Base-by-base conservation (phyloP, 345 rosid species). In the Eutrema yunnanense region DNA sequence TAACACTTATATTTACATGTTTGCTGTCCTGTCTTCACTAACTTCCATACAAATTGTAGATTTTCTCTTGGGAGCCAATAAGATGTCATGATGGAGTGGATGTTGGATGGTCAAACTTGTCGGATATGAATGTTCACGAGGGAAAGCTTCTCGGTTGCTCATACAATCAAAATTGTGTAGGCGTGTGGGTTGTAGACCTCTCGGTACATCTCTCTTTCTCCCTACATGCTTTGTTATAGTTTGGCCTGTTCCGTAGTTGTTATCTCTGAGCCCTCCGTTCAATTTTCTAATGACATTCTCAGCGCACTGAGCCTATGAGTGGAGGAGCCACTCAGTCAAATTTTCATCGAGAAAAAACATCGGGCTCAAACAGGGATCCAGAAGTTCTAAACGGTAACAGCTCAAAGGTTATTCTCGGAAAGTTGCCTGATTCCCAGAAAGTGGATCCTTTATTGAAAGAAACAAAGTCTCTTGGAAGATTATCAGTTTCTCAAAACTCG, bases 71-170 rank as follows among this genome's bases (percentile, higher is more conserved):
- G 99, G 99, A 96, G 79, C 99, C 99, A 26, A 84, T 92, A 78
- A 78, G 86, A 77, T 88, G 98, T 73, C 97, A 92, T 69, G 96
- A 90, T 78, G 75, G 82, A 53, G 92, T 92, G 71, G 99, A 96
- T 83, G 97, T 96, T 79, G 98, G 99, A 75, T 96, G 99, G 99
- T 90, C 99, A 62, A 92, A 74, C 82, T 81, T 92, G 83, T 87
- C 92, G 0, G 99, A 96, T 84, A 89, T 96, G 77, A 90, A 86
- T 83, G 87, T 96, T 74, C 93, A 92, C 41, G 97, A 92, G 81
- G 99, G 97, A 64, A 96, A 96, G 87, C 99, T 96, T 73, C 97
- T 96, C 40, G 98, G 96, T 63, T 96, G 99, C 86, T 96, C 99
- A 7, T 87, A 85, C 78, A 96, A 96, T 82, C 99, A 96, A 84